Conservation (phyloP, 164 flowering plant species). For the Vitis labrusca region DNA sequence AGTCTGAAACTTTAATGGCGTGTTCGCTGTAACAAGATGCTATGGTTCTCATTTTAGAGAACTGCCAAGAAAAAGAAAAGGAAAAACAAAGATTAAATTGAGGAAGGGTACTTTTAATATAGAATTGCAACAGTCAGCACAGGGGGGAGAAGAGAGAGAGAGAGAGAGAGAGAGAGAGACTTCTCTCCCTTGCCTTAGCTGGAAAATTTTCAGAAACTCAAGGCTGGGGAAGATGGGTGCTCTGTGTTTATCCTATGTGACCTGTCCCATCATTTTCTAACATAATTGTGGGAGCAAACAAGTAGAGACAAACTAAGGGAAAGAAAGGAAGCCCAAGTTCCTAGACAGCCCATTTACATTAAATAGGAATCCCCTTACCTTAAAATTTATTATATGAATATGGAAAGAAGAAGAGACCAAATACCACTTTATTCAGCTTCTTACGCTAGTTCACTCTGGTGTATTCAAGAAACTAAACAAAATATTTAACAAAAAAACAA, state of each 20-base stretch:
- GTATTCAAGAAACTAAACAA: slow-evolving; percentile 2
- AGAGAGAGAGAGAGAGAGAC: not conserved
- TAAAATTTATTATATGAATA: slow-evolving; percentile 8
- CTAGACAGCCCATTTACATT: slow-evolving; percentile 9
- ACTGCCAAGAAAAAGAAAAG: not conserved
- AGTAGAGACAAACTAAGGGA: slow-evolving; percentile 4
- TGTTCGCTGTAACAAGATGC: slow-evolving; percentile 76
- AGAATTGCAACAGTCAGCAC: not conserved
- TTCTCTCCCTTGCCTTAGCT: slow-evolving; percentile 6
- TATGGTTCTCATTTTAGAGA: slow-evolving; percentile 54
- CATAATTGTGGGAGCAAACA: slow-evolving; percentile 5
- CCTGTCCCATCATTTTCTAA: slow-evolving; percentile 14
- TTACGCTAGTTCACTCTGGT: slow-evolving; percentile 16
- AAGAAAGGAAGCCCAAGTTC: slow-evolving; percentile 15
- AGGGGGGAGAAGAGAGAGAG: not conserved
- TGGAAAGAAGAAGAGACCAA: not conserved
- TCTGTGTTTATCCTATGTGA: slow-evolving; percentile 19
- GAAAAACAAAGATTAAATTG: not conserved
- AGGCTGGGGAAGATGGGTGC: slow-evolving; percentile 6
- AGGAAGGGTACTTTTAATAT: not conserved
- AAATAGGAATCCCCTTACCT: slow-evolving; percentile 15
- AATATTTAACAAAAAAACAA: not conserved
- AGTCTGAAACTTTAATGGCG: slow-evolving; percentile 74
- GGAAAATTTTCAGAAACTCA: slow-evolving; percentile 13
- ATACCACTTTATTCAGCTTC: slow-evolving; percentile 15